Conservation (phyloP, 2,329 filamentous ascomycete species). For the Scedosporium dehoogii region DNA sequence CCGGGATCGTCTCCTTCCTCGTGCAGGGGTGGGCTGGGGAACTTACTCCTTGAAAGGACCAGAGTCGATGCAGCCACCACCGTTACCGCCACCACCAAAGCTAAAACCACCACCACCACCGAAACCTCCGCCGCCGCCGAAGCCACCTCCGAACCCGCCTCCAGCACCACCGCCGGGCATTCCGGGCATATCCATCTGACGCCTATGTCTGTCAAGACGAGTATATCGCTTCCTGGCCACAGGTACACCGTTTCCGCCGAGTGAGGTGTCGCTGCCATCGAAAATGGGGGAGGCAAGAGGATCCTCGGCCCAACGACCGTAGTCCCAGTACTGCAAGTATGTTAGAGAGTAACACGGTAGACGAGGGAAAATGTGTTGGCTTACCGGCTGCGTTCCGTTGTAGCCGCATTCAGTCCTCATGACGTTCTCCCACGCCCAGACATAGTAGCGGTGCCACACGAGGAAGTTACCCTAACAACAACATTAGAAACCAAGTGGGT, state of each 20-base stretch:
- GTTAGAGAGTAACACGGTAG: not conserved
- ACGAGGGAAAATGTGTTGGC: not conserved
- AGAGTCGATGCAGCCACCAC: constrained; percentile 41
- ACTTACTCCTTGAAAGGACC: constrained; percentile 40
- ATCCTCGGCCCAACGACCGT: constrained; percentile 35
- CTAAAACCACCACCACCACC: constrained; percentile 5
- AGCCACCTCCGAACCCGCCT: constrained; percentile 4
- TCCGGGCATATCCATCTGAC: not conserved
- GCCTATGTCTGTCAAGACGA: constrained; percentile 9
- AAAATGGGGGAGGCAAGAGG: constrained; percentile 40
- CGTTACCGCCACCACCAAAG: constrained; percentile 32
- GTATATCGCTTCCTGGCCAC: not conserved
- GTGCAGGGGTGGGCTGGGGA: no score
- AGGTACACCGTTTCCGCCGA: constrained; percentile 35
- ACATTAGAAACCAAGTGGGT: not conserved
- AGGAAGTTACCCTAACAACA: constrained; percentile 23
- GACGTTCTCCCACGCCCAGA: constrained; percentile 26
- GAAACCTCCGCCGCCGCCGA: constrained; percentile 6
- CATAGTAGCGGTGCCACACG: constrained; percentile 33
- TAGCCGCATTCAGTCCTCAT: constrained; percentile 32
- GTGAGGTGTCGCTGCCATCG: constrained; percentile 39
- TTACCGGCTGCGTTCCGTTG: constrained; percentile 26
- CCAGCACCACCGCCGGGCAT: no score
- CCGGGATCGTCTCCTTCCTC: constrained; percentile 9
- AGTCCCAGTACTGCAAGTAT: constrained; percentile 37